Percentiles rank a stretch among this genome's conserved stretches.
These are phyloP conservation scores for Pyracantha coccinea DNA, from an alignment of 331 rosid genomes.

Conservation along the genomic window DNA sequence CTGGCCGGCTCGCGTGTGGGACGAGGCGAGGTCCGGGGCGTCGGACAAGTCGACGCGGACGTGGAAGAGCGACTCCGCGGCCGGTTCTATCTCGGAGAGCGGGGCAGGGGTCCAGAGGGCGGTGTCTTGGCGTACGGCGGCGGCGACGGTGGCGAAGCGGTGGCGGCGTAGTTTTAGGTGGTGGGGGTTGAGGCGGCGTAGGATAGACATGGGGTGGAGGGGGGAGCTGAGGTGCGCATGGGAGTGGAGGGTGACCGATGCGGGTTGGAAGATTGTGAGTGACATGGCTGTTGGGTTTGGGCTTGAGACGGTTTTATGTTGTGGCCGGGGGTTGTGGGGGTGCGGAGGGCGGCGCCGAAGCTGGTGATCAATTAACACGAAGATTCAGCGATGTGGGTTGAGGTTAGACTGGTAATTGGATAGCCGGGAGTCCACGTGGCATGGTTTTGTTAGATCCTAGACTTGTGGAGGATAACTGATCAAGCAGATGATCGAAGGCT, in stretches of 20 bases:
- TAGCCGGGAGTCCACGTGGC: conserved; percentile 39
- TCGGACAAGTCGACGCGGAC: conserved; percentile 67
- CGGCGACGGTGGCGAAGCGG: conserved; percentile 33
- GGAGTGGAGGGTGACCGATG: conserved; percentile 22
- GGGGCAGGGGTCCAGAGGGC: conserved; percentile 76
- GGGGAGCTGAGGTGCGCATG: conserved; percentile 55
- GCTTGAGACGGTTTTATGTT: not conserved
- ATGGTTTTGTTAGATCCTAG: not conserved
- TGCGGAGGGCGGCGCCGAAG: conserved; percentile 24
- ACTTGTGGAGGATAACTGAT: conserved; percentile 4
- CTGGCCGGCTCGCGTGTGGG: conserved; percentile 80
- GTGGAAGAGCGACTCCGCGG: conserved; percentile 85
- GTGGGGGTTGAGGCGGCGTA: conserved; percentile 48
- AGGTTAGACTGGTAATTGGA: not conserved
- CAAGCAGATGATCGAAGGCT: no score
- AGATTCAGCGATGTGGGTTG: not conserved
- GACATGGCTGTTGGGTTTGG: not conserved
- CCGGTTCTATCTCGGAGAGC: conserved; percentile 56
- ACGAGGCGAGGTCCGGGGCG: conserved; percentile 59
- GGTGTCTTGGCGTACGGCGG: conserved; percentile 75
- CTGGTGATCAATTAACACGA: not conserved
- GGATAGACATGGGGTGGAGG: conserved; percentile 66
- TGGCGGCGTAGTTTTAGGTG: conserved; percentile 22
- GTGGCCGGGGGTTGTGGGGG: conserved; percentile 12
- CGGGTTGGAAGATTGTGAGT: conserved; percentile 12